A percentile compares a stretch with the other conserved stretches of the same genome.
These are phyloP conservation scores for Aspergillus mulundensis DNA, from an alignment of 495 filamentous ascomycete species.

Conservation along the genomic window DNA sequence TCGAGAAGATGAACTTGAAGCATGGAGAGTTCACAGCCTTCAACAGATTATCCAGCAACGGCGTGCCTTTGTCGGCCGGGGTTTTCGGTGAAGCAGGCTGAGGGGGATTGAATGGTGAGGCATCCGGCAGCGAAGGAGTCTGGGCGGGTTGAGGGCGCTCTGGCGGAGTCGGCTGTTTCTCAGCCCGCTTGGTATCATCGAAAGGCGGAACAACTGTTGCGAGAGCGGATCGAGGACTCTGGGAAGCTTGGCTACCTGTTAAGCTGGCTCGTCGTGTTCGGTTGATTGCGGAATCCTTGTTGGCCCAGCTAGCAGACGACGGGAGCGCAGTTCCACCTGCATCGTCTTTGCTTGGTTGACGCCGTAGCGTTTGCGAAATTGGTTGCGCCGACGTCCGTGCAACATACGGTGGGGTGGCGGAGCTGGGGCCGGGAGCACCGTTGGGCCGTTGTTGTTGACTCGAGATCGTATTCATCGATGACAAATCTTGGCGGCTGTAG, in stretches of 20 bases:
- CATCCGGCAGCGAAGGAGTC: conserved; percentile 22
- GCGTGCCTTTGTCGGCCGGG: conserved; percentile 25
- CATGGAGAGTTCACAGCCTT: conserved; percentile 53
- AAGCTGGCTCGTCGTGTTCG: conserved; percentile 69
- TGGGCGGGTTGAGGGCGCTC: conserved; percentile 24
- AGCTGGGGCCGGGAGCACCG: conserved; percentile 24
- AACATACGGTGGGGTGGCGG: conserved; percentile 19
- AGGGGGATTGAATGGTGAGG: conserved; percentile 12
- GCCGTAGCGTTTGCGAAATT: conserved; percentile 66
- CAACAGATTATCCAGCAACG: conserved; percentile 45
- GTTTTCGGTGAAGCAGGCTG: conserved; percentile 18
- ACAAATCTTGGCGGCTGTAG: conserved; percentile 91
- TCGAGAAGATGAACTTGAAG: conserved; percentile 59
- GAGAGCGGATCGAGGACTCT: conserved; percentile 71
- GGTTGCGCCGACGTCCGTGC: conserved; percentile 36
- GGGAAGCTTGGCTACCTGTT: conserved; percentile 69
- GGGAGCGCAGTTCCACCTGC: conserved; percentile 74
- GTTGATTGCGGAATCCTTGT: conserved; percentile 63
- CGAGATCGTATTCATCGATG: conserved; percentile 85
- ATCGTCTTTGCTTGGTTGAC: conserved; percentile 73
- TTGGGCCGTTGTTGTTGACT: conserved; percentile 64
- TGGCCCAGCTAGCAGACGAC: conserved; percentile 89
- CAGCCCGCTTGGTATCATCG: conserved; percentile 36
- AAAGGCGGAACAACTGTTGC: conserved; percentile 51
- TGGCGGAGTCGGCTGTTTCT: conserved; percentile 31